Base-by-base conservation (phyloP, 106 monocot genomes). In the Allium cepa region DNA sequence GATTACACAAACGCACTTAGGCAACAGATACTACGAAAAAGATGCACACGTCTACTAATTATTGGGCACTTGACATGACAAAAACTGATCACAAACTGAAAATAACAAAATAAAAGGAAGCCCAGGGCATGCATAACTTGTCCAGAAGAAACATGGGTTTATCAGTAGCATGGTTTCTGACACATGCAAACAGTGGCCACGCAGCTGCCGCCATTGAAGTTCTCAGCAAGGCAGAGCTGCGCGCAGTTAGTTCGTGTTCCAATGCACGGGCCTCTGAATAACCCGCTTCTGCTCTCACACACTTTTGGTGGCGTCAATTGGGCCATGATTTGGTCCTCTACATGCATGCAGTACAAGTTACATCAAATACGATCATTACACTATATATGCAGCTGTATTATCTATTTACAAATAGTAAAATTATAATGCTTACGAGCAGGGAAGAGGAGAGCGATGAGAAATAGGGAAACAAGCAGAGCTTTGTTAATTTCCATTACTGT, bases 191-290 rank as follows among this genome's bases (percentile, higher is more conserved):
- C 18, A 10, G 14, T 11, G 16, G 7, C 17, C 10, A 73, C 45
- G 17, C 73, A 73, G 15, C 56, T 64, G 64, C 73, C 64, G 47
- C 64, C 67, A 18, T 26, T 13, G 36, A 64, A 53, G 9, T 47
- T 64, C 27, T 64, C 45, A 2, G 53, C 8, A 5, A 53, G 0
- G 28, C 72, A 72, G 1, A 49, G n/a, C 53, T 51, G 17, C 5
- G 53, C 17, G 56, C 73, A 73, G 56, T 10, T 11, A 12, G 26
- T 15, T 3, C 36, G 36, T 18, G 12, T 56, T 0, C 55, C 18
- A 3, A 57, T 18, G 57, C 73, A 65, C 27, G 46, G 65, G 0
- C 56, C 15, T 5, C 1, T 17, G 13, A 53, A 67, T 16, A 50
- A 12, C 12, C 11, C 17, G 17, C 46, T 53, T 46, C 22, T 26